These are phyloP conservation scores for Saccharomycopsis olivae DNA, from an alignment of 805 yeast species.

Conservation along the genomic window DNA sequence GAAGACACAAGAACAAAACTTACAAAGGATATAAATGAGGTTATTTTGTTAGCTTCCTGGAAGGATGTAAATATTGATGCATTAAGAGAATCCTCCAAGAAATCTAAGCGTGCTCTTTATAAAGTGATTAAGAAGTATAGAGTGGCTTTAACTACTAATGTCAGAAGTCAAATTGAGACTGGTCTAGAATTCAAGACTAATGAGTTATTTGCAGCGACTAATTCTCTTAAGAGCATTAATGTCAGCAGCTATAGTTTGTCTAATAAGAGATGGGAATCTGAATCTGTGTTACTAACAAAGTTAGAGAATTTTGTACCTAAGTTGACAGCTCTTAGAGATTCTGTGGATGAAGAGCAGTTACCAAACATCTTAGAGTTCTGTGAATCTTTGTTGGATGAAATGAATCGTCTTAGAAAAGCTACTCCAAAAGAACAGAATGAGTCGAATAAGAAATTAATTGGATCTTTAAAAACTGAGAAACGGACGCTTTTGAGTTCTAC, in stretches of 20 bases:
- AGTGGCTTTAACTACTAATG: constrained; percentile 40
- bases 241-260: neutral
- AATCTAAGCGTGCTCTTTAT: constrained; percentile 76
- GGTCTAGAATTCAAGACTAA: constrained; percentile 33
- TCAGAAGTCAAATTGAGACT: constrained; percentile 44
- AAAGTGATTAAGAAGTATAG: constrained; percentile 80
- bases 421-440: constrained; percentile 68
- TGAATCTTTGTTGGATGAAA: constrained; percentile 27
- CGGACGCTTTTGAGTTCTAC: constrained; percentile 67
- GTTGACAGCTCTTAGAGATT: constrained; percentile 17
- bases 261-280: constrained; percentile 2
- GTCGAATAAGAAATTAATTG: constrained; percentile 60
- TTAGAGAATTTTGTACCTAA: constrained; percentile 39
- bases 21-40: constrained; percentile 74
- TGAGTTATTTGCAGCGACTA: too few relatives aligned
- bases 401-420: constrained; percentile 55
- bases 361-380: constrained; percentile 8
- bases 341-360: constrained; percentile 10
- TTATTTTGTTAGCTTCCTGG: constrained; percentile 90
- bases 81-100: constrained; percentile 83
- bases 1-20: constrained; percentile 38
- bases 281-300: constrained; percentile 10
- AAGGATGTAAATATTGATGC: constrained; percentile 93
- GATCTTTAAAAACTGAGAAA: constrained; percentile 74
- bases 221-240: too few relatives aligned